phyloP scores from a whole-genome alignment of 2,329 filamentous ascomycete species.

The Trichoderma guizhouense region DNA sequence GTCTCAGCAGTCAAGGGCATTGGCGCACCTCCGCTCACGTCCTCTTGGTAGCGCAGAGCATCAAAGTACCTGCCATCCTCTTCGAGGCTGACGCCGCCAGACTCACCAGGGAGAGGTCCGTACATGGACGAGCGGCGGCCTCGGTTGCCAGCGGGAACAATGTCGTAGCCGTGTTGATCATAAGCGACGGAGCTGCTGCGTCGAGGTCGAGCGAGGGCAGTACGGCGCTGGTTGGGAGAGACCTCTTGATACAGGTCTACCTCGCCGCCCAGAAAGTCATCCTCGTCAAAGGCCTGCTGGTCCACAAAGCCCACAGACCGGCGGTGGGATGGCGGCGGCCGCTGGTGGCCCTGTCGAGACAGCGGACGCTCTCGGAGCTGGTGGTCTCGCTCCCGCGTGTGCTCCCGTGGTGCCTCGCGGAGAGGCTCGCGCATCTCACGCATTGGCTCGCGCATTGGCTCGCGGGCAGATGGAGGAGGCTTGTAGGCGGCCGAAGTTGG shows the following conservation, averaged over 20 bases:
- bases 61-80: slow-evolving; percentile 40
- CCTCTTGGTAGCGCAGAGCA: slow-evolving; percentile 50
- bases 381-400: neutral
- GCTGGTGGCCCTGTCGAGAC: slow-evolving; percentile 23
- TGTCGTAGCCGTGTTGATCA: slow-evolving; percentile 38
- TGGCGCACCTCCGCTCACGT: slow-evolving; percentile 43
- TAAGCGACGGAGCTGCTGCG: slow-evolving; percentile 37
- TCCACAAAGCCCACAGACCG: slow-evolving; percentile 34
- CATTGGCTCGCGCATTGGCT: slow-evolving; percentile 20
- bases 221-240: slow-evolving; percentile 35
- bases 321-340: slow-evolving; percentile 29
- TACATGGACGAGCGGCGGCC: slow-evolving; percentile 43
- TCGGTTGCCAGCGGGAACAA: slow-evolving; percentile 37
- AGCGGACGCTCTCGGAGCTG: slow-evolving; percentile 3
- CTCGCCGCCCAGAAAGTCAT: slow-evolving; percentile 35
- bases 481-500: slow-evolving; percentile 30
- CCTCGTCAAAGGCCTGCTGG: slow-evolving; percentile 36
- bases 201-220: slow-evolving; percentile 32
- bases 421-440: slow-evolving; percentile 10
- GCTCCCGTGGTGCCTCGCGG: neutral
- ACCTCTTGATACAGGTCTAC: slow-evolving; percentile 38
- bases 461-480: slow-evolving; percentile 26
- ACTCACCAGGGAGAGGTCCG: slow-evolving; percentile 32
- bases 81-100: slow-evolving; percentile 34
- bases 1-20: slow-evolving; percentile 54